A percentile compares a stretch with the other conserved stretches of the same genome.
Evolutionary conservation across 1,284 basidiomycete genomes (phyloP).

Genomic region (Gymnopus androsaceus): DNA sequence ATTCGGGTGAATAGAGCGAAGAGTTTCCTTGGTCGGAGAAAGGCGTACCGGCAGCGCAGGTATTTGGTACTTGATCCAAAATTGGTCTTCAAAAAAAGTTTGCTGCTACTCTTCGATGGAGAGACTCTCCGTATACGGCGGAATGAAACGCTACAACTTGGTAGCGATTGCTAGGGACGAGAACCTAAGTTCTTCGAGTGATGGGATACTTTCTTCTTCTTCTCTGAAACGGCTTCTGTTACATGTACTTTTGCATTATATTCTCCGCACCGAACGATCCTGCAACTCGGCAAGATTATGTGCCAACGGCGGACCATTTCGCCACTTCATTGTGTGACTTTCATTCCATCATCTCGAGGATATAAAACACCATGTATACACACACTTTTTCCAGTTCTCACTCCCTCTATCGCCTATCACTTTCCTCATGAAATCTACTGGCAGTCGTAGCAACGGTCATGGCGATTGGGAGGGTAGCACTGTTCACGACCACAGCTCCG

Average conservation of each 20-base stretch:
- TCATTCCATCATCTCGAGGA: neutral
- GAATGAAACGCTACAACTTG: neutral
- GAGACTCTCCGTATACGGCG: neutral
- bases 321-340: constrained; percentile 8
- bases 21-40: neutral
- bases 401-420: neutral
- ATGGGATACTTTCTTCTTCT: neutral
- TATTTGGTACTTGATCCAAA: neutral
- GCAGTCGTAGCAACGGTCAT: constrained; percentile 2
- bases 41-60: neutral
- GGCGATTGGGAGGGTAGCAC: constrained; percentile 20
- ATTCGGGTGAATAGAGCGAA: neutral
- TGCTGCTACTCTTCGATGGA: neutral
- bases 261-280: too few species aligned
- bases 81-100: neutral
- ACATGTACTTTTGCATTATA: neutral
- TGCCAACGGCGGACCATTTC: neutral
- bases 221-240: neutral
- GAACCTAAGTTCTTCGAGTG: neutral
- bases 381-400: neutral
- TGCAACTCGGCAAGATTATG: neutral
- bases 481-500: constrained; percentile 11
- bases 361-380: neutral
- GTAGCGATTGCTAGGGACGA: neutral
- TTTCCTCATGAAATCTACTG: neutral